Evolutionary conservation across 345 rosid species (phyloP).

Genomic region (Syzygium oleosum): DNA sequence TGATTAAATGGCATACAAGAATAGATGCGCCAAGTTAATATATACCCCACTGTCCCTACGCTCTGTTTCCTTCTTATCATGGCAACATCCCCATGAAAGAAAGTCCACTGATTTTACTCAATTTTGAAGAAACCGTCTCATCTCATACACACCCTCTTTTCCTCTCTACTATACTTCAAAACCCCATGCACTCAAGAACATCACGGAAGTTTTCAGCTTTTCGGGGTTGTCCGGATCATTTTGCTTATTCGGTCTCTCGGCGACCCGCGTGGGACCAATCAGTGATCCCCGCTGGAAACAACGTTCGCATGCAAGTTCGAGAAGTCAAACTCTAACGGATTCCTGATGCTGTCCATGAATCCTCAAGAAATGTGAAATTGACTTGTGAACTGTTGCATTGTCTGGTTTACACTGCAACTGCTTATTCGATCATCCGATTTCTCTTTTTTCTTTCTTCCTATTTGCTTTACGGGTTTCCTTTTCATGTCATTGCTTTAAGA

Average conservation of each 20-base stretch:
- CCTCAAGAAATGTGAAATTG: constrained; percentile 7
- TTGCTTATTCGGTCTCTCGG: constrained; percentile 8
- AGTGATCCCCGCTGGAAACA: constrained; percentile 4
- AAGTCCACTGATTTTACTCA: constrained; percentile 31
- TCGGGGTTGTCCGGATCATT: constrained; percentile 14
- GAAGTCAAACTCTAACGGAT: constrained; percentile 35
- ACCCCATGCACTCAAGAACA: constrained; percentile 6
- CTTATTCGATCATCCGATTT: background rate
- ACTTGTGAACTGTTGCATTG: constrained; percentile 21
- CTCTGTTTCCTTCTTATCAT: constrained; percentile 40
- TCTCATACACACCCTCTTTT: background rate
- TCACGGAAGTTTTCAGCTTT: constrained; percentile 8
- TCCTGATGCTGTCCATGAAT: constrained; percentile 15
- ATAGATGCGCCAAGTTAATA: background rate
- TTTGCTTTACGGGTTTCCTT: background rate
- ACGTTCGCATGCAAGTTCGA: background rate
- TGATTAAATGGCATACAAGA: background rate
- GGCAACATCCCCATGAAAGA: constrained; percentile 40
- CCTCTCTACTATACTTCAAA: background rate
- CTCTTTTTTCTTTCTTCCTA: background rate
- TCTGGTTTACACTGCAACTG: background rate
- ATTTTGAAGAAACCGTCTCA: constrained; percentile 7
- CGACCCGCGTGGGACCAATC: constrained; percentile 11
- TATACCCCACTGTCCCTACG: constrained; percentile 19
- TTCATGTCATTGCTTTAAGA: constrained; percentile 14